A percentile compares a stretch with the other conserved stretches of the same genome.
These are phyloP conservation scores for Candida stauntonica DNA, from an alignment of 805 yeast species.

Conservation along the genomic window DNA sequence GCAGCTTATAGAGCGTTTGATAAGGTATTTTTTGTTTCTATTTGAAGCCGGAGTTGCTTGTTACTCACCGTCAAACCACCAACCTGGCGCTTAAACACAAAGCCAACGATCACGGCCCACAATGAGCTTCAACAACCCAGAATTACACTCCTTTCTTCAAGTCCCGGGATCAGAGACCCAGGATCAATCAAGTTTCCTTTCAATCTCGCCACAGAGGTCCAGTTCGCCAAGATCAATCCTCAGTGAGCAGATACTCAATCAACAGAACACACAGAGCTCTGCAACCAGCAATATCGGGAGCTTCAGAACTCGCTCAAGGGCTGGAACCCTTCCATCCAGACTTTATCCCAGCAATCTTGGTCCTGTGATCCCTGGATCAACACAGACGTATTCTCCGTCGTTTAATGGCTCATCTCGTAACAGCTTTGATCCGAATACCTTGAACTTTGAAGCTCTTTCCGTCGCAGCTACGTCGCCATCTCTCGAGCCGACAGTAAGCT, in stretches of 20 bases:
- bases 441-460: constrained; percentile 21
- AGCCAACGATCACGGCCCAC: not conserved
- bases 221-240: constrained; percentile 24
- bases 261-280: constrained; percentile 20
- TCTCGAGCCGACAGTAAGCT: constrained; percentile 4
- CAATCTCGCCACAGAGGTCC: constrained; percentile 25
- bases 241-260: constrained; percentile 18
- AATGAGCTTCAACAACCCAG: constrained; percentile 23
- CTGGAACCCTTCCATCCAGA: constrained; percentile 76
- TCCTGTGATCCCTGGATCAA: constrained; percentile 18
- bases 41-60: too few relatives aligned
- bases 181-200: constrained; percentile 16
- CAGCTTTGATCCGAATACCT: constrained; percentile 19
- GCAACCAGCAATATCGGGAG: constrained; percentile 32
- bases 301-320: constrained; percentile 57
- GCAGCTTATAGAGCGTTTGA: too few relatives aligned
- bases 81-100: too few relatives aligned
- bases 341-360: constrained; percentile 33
- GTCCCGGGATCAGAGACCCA: constrained; percentile 18
- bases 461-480: constrained; percentile 17
- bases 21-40: too few relatives aligned
- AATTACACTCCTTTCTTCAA: constrained; percentile 19
- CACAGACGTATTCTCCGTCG: constrained; percentile 18
- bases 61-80: too few relatives aligned
- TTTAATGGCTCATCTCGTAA: constrained; percentile 13